A percentile compares a stretch with the other conserved stretches of the same genome.
These are phyloP conservation scores for Golubevia pallescens DNA, from an alignment of 1,284 basidiomycete genomes.

Conservation along the genomic window DNA sequence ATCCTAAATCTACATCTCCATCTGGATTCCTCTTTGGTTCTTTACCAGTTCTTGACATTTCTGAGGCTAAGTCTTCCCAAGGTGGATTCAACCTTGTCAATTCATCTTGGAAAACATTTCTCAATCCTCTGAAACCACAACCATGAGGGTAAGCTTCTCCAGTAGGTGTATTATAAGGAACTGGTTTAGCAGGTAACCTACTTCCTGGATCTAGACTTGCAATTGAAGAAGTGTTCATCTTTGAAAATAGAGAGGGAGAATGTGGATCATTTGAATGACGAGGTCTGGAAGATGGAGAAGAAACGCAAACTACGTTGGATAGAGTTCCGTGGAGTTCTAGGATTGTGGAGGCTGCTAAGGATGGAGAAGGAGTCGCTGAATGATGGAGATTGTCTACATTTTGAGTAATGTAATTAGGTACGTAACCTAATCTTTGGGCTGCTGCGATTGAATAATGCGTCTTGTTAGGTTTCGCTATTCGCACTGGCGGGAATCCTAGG, in stretches of 20 bases:
- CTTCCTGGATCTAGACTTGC: too few relatives aligned
- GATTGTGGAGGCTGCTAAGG: conserved; percentile 36
- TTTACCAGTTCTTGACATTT: conserved; percentile 35
- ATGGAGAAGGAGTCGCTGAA: conserved; percentile 36
- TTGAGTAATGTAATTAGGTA: conserved; percentile 52
- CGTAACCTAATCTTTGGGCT: conserved; percentile 43
- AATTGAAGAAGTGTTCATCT: too few relatives aligned
- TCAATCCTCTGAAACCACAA: conserved; percentile 42
- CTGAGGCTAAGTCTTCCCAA: conserved; percentile 46
- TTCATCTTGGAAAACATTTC: conserved; percentile 51
- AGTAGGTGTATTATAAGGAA: conserved; percentile 25
- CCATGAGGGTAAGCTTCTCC: conserved; percentile 33
- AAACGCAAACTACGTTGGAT: conserved; percentile 25
- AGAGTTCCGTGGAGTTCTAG: conserved; percentile 58
- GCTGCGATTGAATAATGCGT: conserved; percentile 56
- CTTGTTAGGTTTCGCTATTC: conserved; percentile 48
- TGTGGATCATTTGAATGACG: not conserved
- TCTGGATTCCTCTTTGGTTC: conserved; percentile 60
- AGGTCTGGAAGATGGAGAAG: conserved; percentile 8
- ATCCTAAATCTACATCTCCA: conserved; percentile 41
- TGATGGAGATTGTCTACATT: conserved; percentile 63
- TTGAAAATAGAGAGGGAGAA: not conserved
- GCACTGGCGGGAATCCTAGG: conserved; percentile 54
- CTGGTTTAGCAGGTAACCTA: conserved; percentile 12
- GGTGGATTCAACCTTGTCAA: conserved; percentile 48